phyloP scores from a whole-genome alignment of 345 rosid genomes.

The Linum lewisii region DNA sequence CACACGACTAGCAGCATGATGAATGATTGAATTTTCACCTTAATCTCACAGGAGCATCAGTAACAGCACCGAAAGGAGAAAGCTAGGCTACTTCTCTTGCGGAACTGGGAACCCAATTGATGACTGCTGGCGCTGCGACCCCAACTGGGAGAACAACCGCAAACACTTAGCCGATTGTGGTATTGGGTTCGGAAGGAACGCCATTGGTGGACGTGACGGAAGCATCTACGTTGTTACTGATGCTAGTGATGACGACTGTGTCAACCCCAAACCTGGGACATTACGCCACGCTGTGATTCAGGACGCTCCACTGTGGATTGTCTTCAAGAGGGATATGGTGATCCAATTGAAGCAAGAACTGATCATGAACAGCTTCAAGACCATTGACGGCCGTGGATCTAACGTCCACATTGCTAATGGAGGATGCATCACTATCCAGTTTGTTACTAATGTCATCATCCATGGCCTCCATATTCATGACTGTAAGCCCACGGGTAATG shows the following conservation, averaged over 20 bases:
- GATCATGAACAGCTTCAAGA: too few relatives aligned
- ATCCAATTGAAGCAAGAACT: conserved; percentile 2
- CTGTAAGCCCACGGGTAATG: conserved; percentile 24
- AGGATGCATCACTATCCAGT: conserved; percentile 26
- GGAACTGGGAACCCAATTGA: conserved; percentile 2
- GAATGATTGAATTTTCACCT: too few relatives aligned
- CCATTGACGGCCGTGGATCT: conserved; percentile 22
- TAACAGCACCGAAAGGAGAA: conserved; percentile 2
- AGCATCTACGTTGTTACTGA: neutral
- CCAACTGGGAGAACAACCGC: neutral
- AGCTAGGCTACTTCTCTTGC: conserved; percentile 2
- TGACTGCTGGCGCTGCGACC: conserved; percentile 5
- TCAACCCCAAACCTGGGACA: neutral
- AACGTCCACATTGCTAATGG: conserved; percentile 44
- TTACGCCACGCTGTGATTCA: conserved; percentile 2
- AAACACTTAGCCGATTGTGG: neutral
- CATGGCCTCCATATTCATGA: conserved; percentile 26
- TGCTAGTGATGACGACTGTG: neutral
- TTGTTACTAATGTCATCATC: conserved; percentile 19
- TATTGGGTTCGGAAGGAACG: conserved; percentile 2
- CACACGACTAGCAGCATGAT: too few relatives aligned
- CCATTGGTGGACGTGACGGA: neutral
- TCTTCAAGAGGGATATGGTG: conserved; percentile 3
- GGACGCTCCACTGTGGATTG: neutral
- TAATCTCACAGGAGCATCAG: neutral